Base-by-base conservation (phyloP, 169 alveolate genomes). In the Plasmodium billcollinsi region DNA sequence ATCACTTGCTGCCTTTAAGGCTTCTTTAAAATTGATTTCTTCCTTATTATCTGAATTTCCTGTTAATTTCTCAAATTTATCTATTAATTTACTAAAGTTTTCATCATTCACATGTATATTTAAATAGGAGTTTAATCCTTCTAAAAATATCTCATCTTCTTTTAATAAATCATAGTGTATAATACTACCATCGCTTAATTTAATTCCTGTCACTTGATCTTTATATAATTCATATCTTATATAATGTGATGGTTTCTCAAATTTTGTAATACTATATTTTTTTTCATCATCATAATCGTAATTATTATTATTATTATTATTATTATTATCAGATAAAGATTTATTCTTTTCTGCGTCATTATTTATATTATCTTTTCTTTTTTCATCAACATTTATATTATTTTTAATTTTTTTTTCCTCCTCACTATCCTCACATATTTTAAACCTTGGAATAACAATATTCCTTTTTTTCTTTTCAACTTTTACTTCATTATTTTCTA, bases 141-240 rank as follows among this genome's bases (percentile, higher is more conserved):
- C 94, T 63, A 95, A 83, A 65, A 95, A 95, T 61, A 85, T 54
- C 50, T 88, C 92, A 52, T 95, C 97, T 39, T 90, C 95, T 63
- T 93, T 91, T 65, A 76, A 94, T 88, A 95, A 61, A 88, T 93
- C 95, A 63, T 95, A 95, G 67, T 95, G 97, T 14, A 93, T 89
- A 43, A 92, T 85, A 1, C 93, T 73, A 26, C 93, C 92, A 49
- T 95, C 97, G 45, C 91, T 89, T 50, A 95, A 52, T 45, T 89
- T 88, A 15, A 95, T 83, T n/a, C 97, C 97, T 15, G 94, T 76
- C 14, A 95, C 97, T 78, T 94, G 92, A 62, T 93, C 94, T 73
- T 96, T 92, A 66, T 95, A 91, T 69, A 94, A 96, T 62, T 95
- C 95, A 75, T 91, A 95, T 54, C 97, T 91, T 62, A 95, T 95